A percentile compares a stretch with the other conserved stretches of the same genome.
These are phyloP conservation scores for Zygosaccharomyces pseudorouxii DNA, from an alignment of 805 yeast genomes.

Conservation along the genomic window DNA sequence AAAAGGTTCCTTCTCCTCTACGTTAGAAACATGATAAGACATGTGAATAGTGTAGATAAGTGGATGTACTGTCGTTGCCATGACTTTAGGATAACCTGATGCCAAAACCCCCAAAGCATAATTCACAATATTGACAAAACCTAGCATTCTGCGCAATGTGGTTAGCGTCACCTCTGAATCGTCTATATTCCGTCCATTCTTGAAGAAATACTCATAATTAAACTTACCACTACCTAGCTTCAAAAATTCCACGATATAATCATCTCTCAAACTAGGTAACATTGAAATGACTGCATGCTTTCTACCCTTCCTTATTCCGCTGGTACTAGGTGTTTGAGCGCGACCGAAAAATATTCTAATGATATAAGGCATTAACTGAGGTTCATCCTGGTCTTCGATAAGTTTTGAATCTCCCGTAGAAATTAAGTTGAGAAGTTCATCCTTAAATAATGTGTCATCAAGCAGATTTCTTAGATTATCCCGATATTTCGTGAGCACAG, in stretches of 20 bases:
- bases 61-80: slow-evolving; percentile 52
- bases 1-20: slow-evolving; percentile 21
- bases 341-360: slow-evolving; percentile 81
- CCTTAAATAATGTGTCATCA: slow-evolving; percentile 80
- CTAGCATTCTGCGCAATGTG: slow-evolving; percentile 49
- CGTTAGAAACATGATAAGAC: slow-evolving; percentile 44
- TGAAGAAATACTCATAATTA: slow-evolving; percentile 37
- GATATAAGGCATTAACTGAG: slow-evolving; percentile 61
- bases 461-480: slow-evolving; percentile 70
- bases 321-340: slow-evolving; percentile 62
- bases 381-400: slow-evolving; percentile 59
- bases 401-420: slow-evolving; percentile 44
- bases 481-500: slow-evolving; percentile 57
- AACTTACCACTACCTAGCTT: slow-evolving; percentile 56
- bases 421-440: slow-evolving; percentile 68
- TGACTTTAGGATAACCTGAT: slow-evolving; percentile 44
- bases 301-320: slow-evolving; percentile 68
- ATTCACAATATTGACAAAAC: slow-evolving; percentile 50
- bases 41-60: slow-evolving; percentile 50
- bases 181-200: slow-evolving; percentile 22
- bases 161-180: slow-evolving; percentile 29
- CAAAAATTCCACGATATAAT: slow-evolving; percentile 56
- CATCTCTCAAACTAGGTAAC: slow-evolving; percentile 51
- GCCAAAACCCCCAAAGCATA: slow-evolving; percentile 46
- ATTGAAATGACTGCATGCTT: slow-evolving; percentile 65